Conservation (phyloP, 75 land plant species). For the Pinus albicaulis region DNA sequence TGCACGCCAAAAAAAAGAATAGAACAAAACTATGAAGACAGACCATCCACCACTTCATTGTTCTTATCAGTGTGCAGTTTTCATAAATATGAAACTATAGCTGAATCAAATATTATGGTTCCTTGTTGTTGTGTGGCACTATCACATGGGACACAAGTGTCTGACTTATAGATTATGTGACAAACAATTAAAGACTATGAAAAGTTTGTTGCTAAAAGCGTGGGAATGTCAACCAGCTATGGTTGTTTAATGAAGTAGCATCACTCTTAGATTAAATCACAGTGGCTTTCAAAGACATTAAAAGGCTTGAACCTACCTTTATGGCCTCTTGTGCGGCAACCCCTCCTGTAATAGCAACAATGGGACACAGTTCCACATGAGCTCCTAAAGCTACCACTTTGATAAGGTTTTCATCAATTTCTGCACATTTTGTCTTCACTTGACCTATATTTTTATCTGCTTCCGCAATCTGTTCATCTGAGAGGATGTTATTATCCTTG, state of each 20-base stretch:
- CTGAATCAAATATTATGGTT: no score
- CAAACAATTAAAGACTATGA: not conserved
- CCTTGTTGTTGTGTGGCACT: not conserved
- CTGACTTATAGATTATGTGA: not conserved
- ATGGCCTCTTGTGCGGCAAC: slow-evolving; percentile 58
- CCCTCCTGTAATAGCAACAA: slow-evolving; percentile 44
- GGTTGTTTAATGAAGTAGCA: not conserved
- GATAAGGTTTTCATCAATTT: slow-evolving; percentile 34
- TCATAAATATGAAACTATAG: no score
- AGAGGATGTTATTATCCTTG: not conserved
- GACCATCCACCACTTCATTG: no score
- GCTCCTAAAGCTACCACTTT: slow-evolving; percentile 27
- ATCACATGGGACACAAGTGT: not conserved
- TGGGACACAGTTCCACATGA: slow-evolving; percentile 42
- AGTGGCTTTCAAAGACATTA: not conserved
- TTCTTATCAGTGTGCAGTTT: no score
- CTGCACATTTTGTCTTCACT: not conserved
- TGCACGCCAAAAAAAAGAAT: not conserved
- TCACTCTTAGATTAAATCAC: not conserved
- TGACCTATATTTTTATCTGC: not conserved
- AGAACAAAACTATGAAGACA: no score
- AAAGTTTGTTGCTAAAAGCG: not conserved
- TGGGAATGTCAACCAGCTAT: not conserved
- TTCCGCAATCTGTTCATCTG: slow-evolving; percentile 7
- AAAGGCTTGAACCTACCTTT: slow-evolving; percentile 25